Base-by-base conservation (phyloP, 129 eudicot genomes). In the Chrysanthemum makinoi region DNA sequence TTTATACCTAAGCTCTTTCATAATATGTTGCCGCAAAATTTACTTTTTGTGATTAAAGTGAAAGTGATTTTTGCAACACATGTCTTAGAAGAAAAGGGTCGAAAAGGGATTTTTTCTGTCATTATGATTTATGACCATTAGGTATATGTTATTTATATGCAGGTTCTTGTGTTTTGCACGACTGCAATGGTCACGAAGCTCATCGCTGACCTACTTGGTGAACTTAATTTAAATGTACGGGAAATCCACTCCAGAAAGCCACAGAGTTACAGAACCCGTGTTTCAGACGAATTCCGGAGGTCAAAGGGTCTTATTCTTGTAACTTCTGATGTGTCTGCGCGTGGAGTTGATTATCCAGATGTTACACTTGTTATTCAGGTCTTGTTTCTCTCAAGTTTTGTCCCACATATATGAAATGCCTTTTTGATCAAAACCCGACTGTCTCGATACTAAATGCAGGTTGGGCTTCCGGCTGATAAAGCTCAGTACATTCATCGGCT, bases 311-410 rank as follows among this genome's bases (percentile, higher is more conserved):
- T 95, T 59, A 90, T 95, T 69, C 89, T 95, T 28, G 97, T 95
- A 33, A 86, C 99, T n/a, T 95, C 99, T 62, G 99, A 95, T 74
- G 99, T 95, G 12, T 95, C 99, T 66, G 99, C 99, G 10, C 99
- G 99, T 66, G 99, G 99, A 62, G 97, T 95, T 14, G 97, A 95
- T 80, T 95, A 95, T 81, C 99, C 99, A n/a, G 99, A 95, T 72
- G 99, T 95, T 65, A 88, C 97, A 19, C 88, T 90, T 5, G 99
- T 95, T 62, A 66, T 95, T 69, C 99, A 95, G 99, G 99, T 87
- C 74, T 24, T 51, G 14, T 50, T 66, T 15, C 48, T 3, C 44
- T 67, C 33, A 28, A 28, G 33, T 28, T 28, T 28, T 28, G 33
- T 28, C 33, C 33, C 33, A 28, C 33, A 28, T 28, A 4, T 28